Base-by-base conservation (phyloP, 805 yeast genomes). In the Blastobotrys americana region DNA sequence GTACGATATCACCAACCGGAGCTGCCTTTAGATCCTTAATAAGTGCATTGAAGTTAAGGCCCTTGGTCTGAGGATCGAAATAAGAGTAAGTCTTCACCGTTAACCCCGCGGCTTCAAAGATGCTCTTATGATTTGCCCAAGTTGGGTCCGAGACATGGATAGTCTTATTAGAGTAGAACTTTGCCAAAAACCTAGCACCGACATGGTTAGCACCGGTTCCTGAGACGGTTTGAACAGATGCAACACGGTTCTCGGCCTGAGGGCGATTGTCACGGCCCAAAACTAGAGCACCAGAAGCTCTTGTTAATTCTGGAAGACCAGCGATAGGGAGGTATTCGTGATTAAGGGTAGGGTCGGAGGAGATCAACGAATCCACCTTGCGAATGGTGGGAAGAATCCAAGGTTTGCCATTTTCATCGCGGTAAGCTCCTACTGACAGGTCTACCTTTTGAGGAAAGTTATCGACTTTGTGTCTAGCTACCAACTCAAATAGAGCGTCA, bases 81-180 rank as follows among this genome's bases (percentile, higher is more conserved):
- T 93, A 90, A 19, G 96, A 88, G 62, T 93, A 90, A 15, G 70
- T 65, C 31, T 71, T 78, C 34, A 82, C 80, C 53, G 73, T 68
- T 43, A 85, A 71, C 3, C 94, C 96, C 49, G 77, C 71, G 43
- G 75, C 68, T 53, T 75, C 71, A 63, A 89, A 93, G 54, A 90
- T 84, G 62, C 82, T 88, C 62, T 74, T 72, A 69, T 90, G 98
- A 71, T 93, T 93, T 43, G 93, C 95, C 98, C 98, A 90, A n/a
- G 97, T 88, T 53, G 98, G 98, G 47, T 74, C 69, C 10, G 95
- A 84, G 42, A 89, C 60, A 64, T 86, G 87, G 40, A 89, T 71
- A 62, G 70, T 42, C 21, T 46, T 23, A 17, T 55, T 55, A 33
- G 58, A 56, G 55, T 70, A 75, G 56, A 77, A 78, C 34, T 73